These are phyloP conservation scores for Ascochyta pisi DNA, from an alignment of 2,329 filamentous ascomycete genomes.

Conservation along the genomic window DNA sequence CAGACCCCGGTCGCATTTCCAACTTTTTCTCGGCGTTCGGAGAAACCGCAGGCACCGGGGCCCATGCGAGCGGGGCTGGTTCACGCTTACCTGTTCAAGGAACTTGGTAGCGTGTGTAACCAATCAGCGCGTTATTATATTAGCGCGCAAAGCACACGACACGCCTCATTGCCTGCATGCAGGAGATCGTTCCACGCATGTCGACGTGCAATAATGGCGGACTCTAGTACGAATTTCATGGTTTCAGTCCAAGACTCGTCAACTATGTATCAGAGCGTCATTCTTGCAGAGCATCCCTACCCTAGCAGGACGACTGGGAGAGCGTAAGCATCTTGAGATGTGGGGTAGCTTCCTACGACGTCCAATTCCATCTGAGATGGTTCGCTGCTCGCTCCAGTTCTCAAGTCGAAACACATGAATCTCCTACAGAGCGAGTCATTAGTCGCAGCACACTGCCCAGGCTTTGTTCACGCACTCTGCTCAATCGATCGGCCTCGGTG, in stretches of 20 bases:
- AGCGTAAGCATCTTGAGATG: conserved; percentile 1
- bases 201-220: background rate
- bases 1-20: conserved; percentile 17
- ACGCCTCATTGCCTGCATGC: conserved; percentile 22
- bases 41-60: conserved; percentile 17
- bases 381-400: background rate
- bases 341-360: conserved; percentile 10
- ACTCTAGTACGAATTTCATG: background rate
- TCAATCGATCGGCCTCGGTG: background rate
- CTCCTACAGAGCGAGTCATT: background rate
- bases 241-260: background rate
- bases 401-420: background rate
- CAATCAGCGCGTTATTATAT: conserved; percentile 39
- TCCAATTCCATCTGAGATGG: background rate
- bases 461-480: background rate
- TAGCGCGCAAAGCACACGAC: conserved; percentile 30
- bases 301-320: background rate
- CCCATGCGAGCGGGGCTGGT: conserved; percentile 23
- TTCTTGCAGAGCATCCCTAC: background rate
- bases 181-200: conserved; percentile 22
- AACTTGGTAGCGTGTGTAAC: conserved; percentile 12
- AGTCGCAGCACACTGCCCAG: background rate
- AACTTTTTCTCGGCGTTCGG: conserved; percentile 24
- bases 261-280: background rate
- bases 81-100: conserved; percentile 17